These are phyloP conservation scores for Chlorella sp. DNA, from an alignment of 139 green algal species.

Conservation along the genomic window DNA sequence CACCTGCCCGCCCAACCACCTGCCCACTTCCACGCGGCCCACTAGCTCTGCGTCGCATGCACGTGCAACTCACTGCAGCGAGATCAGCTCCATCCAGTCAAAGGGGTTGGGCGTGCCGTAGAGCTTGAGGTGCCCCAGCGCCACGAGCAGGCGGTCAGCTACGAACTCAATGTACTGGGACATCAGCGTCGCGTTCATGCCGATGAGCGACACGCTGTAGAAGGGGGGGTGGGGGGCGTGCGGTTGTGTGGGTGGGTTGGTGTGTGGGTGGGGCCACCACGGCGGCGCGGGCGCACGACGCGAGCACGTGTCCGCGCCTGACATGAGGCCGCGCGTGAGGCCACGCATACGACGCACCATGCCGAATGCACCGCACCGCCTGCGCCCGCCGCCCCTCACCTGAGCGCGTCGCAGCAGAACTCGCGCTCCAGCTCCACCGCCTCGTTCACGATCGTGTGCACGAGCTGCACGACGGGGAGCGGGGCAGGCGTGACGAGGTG, in stretches of 20 bases:
- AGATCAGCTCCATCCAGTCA: slow-evolving; percentile 91
- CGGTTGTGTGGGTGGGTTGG: no score
- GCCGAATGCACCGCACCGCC: no score
- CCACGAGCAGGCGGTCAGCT: slow-evolving; percentile 72
- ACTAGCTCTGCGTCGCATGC: no score
- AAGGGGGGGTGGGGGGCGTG: no score
- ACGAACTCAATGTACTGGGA: slow-evolving; percentile 77
- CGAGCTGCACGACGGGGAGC: not conserved
- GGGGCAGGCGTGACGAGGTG: not conserved
- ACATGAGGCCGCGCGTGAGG: no score
- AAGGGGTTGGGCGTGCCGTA: slow-evolving; percentile 81
- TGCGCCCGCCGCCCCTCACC: no score
- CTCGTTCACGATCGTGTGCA: slow-evolving; percentile 62
- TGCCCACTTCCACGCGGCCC: no score
- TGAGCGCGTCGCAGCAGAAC: slow-evolving; percentile 70
- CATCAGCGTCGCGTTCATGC: slow-evolving; percentile 80
- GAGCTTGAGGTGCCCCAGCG: slow-evolving; percentile 57
- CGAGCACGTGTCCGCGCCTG: no score
- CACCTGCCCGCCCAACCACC: no score
- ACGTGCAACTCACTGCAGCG: slow-evolving; percentile 57
- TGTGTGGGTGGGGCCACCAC: no score
- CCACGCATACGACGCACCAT: no score
- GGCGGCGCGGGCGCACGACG: no score
- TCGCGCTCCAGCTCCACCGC: slow-evolving; percentile 73
- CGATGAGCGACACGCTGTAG: slow-evolving; percentile 62